These are phyloP conservation scores for Aspergillus fijiensis DNA, from an alignment of 2,329 filamentous ascomycete genomes.

Conservation along the genomic window DNA sequence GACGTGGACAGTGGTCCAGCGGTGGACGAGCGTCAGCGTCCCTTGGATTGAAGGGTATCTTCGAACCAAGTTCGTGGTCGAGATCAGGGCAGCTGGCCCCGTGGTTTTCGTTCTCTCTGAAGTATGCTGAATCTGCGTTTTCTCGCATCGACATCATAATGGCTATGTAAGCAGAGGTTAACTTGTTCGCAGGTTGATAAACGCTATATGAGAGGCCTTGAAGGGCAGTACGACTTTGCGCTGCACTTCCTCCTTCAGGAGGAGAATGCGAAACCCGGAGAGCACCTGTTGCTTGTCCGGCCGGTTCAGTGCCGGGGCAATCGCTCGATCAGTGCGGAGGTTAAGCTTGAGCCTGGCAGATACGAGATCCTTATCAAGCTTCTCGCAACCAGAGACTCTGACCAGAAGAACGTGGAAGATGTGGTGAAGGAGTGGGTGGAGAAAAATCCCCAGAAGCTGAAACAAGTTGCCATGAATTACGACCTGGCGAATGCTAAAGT, in stretches of 20 bases:
- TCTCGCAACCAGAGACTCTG: not conserved
- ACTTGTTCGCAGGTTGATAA: not conserved
- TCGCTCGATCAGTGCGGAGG: not conserved
- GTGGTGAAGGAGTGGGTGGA: not conserved
- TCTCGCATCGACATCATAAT: no score
- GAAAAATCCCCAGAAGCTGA: not conserved
- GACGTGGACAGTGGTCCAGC: not conserved
- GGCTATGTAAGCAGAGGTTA: no score
- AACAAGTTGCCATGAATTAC: not conserved
- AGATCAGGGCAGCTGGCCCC: not conserved
- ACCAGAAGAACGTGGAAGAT: not conserved
- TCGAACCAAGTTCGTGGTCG: not conserved
- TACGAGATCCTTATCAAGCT: not conserved
- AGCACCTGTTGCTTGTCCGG: not conserved
- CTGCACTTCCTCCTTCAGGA: not conserved
- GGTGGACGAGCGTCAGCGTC: not conserved
- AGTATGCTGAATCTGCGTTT: not conserved
- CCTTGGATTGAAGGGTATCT: not conserved
- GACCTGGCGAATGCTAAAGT: not conserved
- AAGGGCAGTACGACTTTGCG: not conserved
- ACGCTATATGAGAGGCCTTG: not conserved
- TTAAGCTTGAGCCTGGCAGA: not conserved
- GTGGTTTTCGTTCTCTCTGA: not conserved
- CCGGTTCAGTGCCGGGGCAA: not conserved
- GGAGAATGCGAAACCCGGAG: not conserved